Conservation (phyloP, 2,329 filamentous ascomycete genomes). For the Fusarium subglutinans region DNA sequence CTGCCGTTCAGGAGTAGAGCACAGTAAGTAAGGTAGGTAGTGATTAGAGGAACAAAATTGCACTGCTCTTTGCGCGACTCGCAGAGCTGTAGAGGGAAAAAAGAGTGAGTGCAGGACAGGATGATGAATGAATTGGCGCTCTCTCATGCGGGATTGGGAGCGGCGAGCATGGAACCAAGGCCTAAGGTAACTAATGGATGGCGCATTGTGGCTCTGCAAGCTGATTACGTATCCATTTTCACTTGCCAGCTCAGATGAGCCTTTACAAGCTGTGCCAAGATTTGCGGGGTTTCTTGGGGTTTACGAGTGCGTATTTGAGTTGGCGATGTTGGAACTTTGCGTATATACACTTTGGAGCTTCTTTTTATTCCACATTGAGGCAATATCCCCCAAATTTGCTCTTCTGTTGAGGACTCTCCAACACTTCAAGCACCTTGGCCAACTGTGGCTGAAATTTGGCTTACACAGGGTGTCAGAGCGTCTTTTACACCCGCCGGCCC, state of each 20-base stretch:
- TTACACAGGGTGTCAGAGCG: constrained; percentile 5
- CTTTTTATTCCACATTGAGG: neutral
- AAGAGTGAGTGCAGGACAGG: constrained; percentile 29
- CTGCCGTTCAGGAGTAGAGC: neutral
- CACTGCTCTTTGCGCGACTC: constrained; percentile 28
- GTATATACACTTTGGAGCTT: neutral
- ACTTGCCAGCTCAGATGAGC: constrained; percentile 24
- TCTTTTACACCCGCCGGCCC: constrained; percentile 6
- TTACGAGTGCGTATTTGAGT: neutral
- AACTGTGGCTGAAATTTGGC: constrained; percentile 23
- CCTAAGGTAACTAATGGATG: constrained; percentile 5
- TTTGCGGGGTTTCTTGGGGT: constrained; percentile 25
- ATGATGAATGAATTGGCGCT: constrained; percentile 36
- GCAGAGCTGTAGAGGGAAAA: neutral
- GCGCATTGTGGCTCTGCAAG: constrained; percentile 32
- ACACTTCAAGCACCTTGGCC: neutral
- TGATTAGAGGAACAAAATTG: constrained; percentile 13
- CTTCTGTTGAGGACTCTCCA: neutral
- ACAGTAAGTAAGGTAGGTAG: neutral
- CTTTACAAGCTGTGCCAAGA: constrained; percentile 25
- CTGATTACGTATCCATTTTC: constrained; percentile 38
- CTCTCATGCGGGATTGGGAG: constrained; percentile 27
- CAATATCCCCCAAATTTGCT: neutral
- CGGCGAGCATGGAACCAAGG: constrained; percentile 29
- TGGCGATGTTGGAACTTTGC: neutral